A percentile compares a stretch with the other conserved stretches of the same genome.
phyloP scores from a whole-genome alignment of 495 filamentous ascomycete species.

The Tuber aestivum region DNA sequence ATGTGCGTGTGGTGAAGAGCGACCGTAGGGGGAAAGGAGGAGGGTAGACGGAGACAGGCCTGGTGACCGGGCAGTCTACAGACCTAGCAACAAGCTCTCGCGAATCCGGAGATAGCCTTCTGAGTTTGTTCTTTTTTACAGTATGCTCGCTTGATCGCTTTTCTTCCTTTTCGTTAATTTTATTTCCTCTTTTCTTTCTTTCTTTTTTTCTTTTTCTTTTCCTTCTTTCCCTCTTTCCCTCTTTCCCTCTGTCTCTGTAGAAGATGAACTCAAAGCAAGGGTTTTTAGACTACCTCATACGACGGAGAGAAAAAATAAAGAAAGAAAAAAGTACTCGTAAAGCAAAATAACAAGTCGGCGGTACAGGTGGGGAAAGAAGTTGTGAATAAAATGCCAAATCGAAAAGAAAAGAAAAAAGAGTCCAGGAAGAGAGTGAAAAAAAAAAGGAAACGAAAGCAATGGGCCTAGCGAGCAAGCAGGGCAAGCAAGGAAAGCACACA shows the following conservation, averaged over 20 bases:
- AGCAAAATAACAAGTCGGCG: neutral
- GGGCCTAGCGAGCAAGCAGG: neutral
- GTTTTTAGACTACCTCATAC: neutral
- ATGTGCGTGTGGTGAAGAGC: conserved; percentile 26
- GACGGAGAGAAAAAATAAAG: conserved; percentile 7
- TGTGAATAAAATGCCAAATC: neutral
- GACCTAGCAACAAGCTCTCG: conserved; percentile 7
- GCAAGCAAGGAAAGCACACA: neutral
- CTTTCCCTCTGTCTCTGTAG: neutral
- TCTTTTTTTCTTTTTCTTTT: neutral
- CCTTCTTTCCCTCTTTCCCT: conserved; percentile 5
- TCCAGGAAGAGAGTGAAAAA: neutral
- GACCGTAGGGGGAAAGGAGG: conserved; percentile 14
- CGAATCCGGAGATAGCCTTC: conserved; percentile 19
- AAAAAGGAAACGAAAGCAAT: conserved; percentile 2
- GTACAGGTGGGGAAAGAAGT: neutral
- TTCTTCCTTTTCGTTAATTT: conserved; percentile 10
- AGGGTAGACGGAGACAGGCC: conserved; percentile 19
- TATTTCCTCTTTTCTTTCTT: neutral
- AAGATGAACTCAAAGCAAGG: neutral
- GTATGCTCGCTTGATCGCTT: conserved; percentile 9
- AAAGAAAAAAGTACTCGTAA: conserved; percentile 4
- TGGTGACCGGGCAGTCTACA: conserved; percentile 21
- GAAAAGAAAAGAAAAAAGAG: neutral
- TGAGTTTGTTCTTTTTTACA: conserved; percentile 14